Evolutionary conservation across 1,284 basidiomycete species (phyloP).

Genomic region (Heliocybe sulcata): DNA sequence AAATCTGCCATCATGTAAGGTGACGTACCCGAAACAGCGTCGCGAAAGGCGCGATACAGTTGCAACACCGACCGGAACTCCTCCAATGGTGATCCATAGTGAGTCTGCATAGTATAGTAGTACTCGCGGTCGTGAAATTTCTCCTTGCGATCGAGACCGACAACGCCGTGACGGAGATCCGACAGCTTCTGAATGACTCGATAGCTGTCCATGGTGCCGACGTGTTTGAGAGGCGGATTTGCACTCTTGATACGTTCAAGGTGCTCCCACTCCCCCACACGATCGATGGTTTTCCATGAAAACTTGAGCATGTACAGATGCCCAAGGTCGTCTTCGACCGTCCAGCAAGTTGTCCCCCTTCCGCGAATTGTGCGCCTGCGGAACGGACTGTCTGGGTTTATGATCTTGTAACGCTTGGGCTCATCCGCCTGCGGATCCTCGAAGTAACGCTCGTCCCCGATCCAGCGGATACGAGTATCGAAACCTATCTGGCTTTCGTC

Average conservation of each 20-base stretch:
- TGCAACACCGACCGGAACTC: background rate
- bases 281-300: background rate
- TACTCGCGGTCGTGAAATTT: background rate
- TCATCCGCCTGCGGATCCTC: too few relatives aligned
- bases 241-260: background rate
- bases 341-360: background rate
- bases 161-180: background rate
- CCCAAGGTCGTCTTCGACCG: background rate
- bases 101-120: background rate
- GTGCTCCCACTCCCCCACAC: background rate
- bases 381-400: too few relatives aligned
- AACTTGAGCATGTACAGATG: background rate
- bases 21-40: background rate
- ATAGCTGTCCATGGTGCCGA: background rate
- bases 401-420: too few relatives aligned
- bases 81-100: background rate
- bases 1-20: background rate
- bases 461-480: background rate
- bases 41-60: background rate
- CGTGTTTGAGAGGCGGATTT: too few relatives aligned
- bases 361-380: background rate
- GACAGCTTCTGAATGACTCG: background rate
- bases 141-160: background rate
- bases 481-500: background rate
- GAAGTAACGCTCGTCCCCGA: background rate